A percentile compares a stretch with the other conserved stretches of the same genome.
These are phyloP conservation scores for Tricholoma bakamatsutake DNA, from an alignment of 768 basidiomycete genomes.

Conservation along the genomic window DNA sequence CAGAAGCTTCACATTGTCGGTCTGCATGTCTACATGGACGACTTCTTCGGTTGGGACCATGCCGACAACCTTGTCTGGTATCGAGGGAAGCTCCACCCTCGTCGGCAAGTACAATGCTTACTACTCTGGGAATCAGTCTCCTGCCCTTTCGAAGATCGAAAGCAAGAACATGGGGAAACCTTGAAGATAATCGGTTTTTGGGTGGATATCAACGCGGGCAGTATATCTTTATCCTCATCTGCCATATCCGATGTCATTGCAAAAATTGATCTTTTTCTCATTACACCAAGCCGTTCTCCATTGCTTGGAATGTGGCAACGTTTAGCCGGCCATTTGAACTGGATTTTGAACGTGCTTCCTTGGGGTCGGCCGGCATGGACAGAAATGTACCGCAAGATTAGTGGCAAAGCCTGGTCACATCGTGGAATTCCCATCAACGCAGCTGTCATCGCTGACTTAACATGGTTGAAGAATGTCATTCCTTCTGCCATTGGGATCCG, in stretches of 20 bases:
- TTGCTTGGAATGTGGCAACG: not conserved
- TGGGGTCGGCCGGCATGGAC: not conserved
- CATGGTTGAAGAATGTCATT: not conserved
- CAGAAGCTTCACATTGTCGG: constrained; percentile 12
- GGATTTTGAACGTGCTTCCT: not conserved
- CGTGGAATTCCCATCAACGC: too few relatives aligned
- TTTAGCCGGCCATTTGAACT: not conserved
- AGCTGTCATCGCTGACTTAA: not conserved
- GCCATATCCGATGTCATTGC: not conserved
- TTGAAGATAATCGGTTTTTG: too few relatives aligned
- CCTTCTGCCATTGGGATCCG: not conserved
- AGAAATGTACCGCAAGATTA: too few relatives aligned
- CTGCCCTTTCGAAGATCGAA: too few relatives aligned
- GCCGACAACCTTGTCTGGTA: constrained; percentile 9
- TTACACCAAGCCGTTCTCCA: not conserved
- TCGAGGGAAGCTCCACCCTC: not conserved
- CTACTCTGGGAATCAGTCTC: too few relatives aligned
- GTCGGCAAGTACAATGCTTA: too few relatives aligned
- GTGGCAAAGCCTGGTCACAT: too few relatives aligned
- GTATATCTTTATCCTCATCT: too few relatives aligned
- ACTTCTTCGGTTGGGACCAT: too few relatives aligned
- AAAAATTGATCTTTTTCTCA: not conserved
- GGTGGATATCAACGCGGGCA: too few relatives aligned
- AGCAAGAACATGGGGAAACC: too few relatives aligned
- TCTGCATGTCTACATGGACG: constrained; percentile 23